Conservation (phyloP, 1,284 basidiomycete species). For the Trichosporon asahii region DNA sequence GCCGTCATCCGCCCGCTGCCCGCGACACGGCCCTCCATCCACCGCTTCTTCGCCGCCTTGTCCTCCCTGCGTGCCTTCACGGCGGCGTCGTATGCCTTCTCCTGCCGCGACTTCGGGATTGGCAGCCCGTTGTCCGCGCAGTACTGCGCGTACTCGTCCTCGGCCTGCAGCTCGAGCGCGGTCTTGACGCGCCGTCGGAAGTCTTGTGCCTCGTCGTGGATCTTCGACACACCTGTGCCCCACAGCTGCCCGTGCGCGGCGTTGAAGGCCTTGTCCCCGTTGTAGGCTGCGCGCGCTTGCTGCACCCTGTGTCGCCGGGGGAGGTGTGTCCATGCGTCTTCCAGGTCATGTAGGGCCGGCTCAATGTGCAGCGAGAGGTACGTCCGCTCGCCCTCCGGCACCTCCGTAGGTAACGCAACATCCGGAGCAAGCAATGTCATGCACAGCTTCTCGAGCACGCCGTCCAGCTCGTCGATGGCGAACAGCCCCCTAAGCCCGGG, state of each 20-base stretch:
- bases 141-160: conserved; percentile 15
- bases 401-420: not conserved
- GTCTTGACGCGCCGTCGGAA: conserved; percentile 4
- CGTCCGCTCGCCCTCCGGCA: not conserved
- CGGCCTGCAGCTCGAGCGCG: conserved; percentile 16
- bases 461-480: conserved; percentile 19
- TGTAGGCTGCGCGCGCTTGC: not conserved
- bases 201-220: conserved; percentile 16
- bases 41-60: not conserved
- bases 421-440: conserved; percentile 30
- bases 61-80: conserved; percentile 14
- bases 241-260: conserved; percentile 34
- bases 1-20: not conserved
- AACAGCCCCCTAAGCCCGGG: conserved; percentile 35
- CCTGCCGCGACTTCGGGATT: conserved; percentile 15
- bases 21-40: not conserved
- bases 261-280: conserved; percentile 19
- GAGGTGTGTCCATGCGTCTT: conserved; percentile 12
- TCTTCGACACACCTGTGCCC: conserved; percentile 23
- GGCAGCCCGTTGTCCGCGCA: conserved; percentile 12
- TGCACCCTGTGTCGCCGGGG: not conserved
- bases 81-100: conserved; percentile 13
- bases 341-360: conserved; percentile 17
- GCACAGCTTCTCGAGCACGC: conserved; percentile 29
- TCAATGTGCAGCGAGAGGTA: conserved; percentile 24